Evolutionary conservation across 345 rosid genomes (phyloP).

Genomic region (Gynandropsis gynandra): DNA sequence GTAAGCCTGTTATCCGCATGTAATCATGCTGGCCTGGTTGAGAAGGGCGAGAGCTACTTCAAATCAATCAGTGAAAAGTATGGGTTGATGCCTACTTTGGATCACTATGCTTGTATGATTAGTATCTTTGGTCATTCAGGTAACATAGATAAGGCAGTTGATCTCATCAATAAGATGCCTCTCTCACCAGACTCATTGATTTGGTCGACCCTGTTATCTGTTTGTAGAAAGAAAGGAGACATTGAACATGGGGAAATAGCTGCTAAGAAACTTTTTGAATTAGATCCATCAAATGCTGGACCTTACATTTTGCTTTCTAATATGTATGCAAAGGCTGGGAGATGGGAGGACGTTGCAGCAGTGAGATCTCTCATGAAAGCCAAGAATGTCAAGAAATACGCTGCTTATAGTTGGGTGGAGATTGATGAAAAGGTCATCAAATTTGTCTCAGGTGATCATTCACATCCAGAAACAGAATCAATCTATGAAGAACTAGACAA

Average conservation of each 20-base stretch:
- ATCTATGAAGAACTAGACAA: slow-evolving; percentile 30
- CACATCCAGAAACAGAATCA: slow-evolving; percentile 32
- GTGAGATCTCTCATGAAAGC: slow-evolving; percentile 40
- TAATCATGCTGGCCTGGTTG: slow-evolving; percentile 4
- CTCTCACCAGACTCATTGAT: slow-evolving; percentile 28
- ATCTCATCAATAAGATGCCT: slow-evolving; percentile 1
- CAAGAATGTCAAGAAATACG: slow-evolving; percentile 38
- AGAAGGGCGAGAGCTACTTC: not conserved
- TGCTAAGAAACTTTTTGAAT: slow-evolving; percentile 33
- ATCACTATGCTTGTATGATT: slow-evolving; percentile 9
- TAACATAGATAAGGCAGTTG: not conserved
- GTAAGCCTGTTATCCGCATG: slow-evolving; percentile 4
- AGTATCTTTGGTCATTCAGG: slow-evolving; percentile 1
- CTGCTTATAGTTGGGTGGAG: slow-evolving; percentile 50
- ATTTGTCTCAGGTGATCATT: slow-evolving; percentile 41
- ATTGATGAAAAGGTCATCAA: slow-evolving; percentile 32
- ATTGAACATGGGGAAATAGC: slow-evolving; percentile 39
- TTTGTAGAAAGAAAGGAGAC: slow-evolving; percentile 31
- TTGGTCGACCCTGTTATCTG: slow-evolving; percentile 39
- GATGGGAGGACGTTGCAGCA: slow-evolving; percentile 44
- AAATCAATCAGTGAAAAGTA: not conserved
- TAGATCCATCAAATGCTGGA: slow-evolving; percentile 37
- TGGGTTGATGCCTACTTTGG: not conserved
- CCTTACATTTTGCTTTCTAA: slow-evolving; percentile 44
- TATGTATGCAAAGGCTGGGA: slow-evolving; percentile 38